A percentile compares a stretch with the other conserved stretches of the same genome.
Evolutionary conservation across 768 basidiomycete genomes (phyloP).

Genomic region (Termitomyces sp.): DNA sequence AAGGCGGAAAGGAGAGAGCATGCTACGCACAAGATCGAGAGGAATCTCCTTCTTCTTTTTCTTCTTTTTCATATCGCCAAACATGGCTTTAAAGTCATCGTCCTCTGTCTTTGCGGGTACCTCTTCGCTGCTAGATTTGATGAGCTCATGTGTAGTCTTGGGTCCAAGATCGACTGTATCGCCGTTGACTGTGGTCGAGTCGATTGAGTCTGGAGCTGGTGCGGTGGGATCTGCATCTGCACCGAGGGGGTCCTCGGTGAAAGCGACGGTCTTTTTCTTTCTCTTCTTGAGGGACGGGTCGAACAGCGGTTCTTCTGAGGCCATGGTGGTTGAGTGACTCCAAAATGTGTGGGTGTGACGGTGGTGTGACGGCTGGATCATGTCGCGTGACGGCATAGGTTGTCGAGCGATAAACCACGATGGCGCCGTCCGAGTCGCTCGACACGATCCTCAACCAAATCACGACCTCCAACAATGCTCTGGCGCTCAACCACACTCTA

Average conservation of each 20-base stretch:
- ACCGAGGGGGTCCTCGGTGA: conserved; percentile 81
- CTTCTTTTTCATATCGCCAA: conserved; percentile 88
- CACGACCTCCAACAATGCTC: conserved; percentile 37
- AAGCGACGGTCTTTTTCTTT: conserved; percentile 86
- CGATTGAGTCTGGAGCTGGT: conserved; percentile 73
- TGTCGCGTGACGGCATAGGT: background rate
- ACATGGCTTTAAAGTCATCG: conserved; percentile 81
- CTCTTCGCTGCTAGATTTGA: conserved; percentile 50
- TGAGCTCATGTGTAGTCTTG: conserved; percentile 71
- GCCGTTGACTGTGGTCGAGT: conserved; percentile 65
- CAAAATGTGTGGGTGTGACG: background rate
- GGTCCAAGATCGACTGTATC: conserved; percentile 77
- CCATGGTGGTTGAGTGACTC: conserved; percentile 35
- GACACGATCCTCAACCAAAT: conserved; percentile 45
- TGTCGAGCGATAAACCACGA: conserved; percentile 1
- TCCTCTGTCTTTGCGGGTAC: conserved; percentile 52
- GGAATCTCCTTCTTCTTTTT: conserved; percentile 93
- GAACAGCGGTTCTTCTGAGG: conserved; percentile 74
- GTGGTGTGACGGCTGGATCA: background rate
- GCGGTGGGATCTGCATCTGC: conserved; percentile 81
- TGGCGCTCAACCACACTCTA: conserved; percentile 42
- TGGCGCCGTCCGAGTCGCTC: conserved; percentile 20
- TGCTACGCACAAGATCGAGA: conserved; percentile 63
- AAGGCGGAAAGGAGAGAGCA: background rate
- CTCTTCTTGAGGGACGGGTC: conserved; percentile 84